Evolutionary conservation across 2,329 filamentous ascomycete genomes (phyloP), one percentile per base, ranked within the genome.

Genomic region (Microcera coccophila): DNA sequence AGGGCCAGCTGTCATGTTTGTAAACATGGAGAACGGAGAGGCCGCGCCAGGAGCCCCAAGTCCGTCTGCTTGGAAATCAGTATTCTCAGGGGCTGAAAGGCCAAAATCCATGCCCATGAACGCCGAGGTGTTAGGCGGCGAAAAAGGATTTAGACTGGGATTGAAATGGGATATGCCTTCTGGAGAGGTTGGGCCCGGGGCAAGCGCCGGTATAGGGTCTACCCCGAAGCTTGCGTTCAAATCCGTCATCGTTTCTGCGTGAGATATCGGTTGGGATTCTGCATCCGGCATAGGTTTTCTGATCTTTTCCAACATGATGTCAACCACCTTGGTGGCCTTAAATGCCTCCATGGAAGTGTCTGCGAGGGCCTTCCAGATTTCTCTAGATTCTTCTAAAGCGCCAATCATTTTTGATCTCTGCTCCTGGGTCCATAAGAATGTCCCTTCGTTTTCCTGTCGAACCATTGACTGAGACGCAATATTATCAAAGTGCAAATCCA

Each of bases 341-440:
- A 84, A 90, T 0, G 90, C 89, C 54, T 97, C 91, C 69, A 96
- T 85, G 1, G 86, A 93, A 18, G 82, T 75, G 41, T 93, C 84
- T 3, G 82, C 79, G 10, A 90, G 72, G 9, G 80, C 81, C 37
- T 85, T 82, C 90, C 90, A 97, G 42, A 97, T 93, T 15, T 77
- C 73, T 35, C 80, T 78, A 8, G 86, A 86, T 15, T 76, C 76
- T 59, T 90, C 84, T 3, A 97, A 76, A 1, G 82, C 79, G 17
- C 73, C 67, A 21, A 93, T 74, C 87, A 96, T 94, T 52, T 87
- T 85, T 21, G 80, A 73, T 9, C 85, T 78, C 61, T 84, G 77
- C 40, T 76, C 71, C 1, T 69, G 65, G 3, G 73, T 76, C 78
- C 80, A 84, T 42, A 77, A 75, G 47, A 69, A 74, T 18, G 65